A percentile compares a stretch with the other conserved stretches of the same genome.
These are phyloP conservation scores for Gossypium davidsonii DNA, from an alignment of 441 rosid species.

Conservation along the genomic window DNA sequence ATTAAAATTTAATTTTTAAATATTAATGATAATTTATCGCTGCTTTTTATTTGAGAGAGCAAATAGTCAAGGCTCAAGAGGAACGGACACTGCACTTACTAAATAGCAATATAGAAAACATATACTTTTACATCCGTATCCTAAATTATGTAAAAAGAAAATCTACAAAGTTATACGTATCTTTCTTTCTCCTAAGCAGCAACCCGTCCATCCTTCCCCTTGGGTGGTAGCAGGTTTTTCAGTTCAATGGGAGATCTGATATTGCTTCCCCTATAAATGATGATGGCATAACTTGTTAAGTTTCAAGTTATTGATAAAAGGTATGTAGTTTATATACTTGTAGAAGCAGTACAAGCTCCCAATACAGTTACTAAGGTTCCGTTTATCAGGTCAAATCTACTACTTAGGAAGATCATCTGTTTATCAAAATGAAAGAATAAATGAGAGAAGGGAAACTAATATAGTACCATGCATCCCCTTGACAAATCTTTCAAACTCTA, in stretches of 20 bases:
- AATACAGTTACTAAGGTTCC: background rate
- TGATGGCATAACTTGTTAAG: constrained; percentile 2
- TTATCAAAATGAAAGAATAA: background rate
- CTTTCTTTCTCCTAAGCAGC: constrained; percentile 10
- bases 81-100: background rate
- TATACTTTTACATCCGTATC: background rate
- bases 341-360: background rate
- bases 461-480: constrained; percentile 63
- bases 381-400: background rate
- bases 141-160: background rate
- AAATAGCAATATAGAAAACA: background rate
- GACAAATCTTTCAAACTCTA: constrained; percentile 55
- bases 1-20: background rate
- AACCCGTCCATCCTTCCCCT: constrained; percentile 15
- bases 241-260: constrained; percentile 26
- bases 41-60: background rate
- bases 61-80: background rate
- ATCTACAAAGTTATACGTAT: background rate
- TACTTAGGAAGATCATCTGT: background rate
- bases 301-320: background rate
- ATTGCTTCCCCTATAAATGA: constrained; percentile 50
- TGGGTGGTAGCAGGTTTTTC: constrained; percentile 14
- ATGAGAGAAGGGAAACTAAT: background rate
- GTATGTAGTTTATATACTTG: background rate
- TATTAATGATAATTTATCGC: background rate